These are phyloP conservation scores for Dissophora globulifera DNA, from an alignment of 192 early-diverging fungal species.

Conservation along the genomic window DNA sequence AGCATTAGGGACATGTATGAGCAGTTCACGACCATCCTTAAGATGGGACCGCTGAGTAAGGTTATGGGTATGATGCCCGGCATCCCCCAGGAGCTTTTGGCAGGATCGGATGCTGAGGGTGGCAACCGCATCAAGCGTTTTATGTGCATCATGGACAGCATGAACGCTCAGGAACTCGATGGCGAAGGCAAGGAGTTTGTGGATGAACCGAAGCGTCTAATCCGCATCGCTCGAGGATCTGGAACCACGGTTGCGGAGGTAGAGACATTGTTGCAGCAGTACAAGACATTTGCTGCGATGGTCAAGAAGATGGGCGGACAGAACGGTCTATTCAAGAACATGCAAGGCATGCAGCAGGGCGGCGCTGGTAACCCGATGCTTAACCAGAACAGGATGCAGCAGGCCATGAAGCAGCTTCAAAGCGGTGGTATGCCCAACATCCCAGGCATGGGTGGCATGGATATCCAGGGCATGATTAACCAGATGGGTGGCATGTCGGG, in stretches of 20 bases:
- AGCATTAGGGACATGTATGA: conserved; percentile 95
- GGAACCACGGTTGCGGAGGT: conserved; percentile 87
- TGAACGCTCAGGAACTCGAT: conserved; percentile 91
- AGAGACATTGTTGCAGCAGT: conserved; percentile 83
- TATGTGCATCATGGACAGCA: conserved; percentile 96
- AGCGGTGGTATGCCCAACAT: conserved; percentile 53
- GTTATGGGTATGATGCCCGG: conserved; percentile 77
- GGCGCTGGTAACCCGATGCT: conserved; percentile 31
- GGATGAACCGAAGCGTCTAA: conserved; percentile 74
- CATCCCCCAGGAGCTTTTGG: conserved; percentile 63
- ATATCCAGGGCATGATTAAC: conserved; percentile 75
- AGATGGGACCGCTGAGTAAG: conserved; percentile 93
- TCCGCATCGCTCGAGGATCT: conserved; percentile 85
- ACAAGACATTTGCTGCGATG: conserved; percentile 83
- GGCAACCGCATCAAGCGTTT: conserved; percentile 71
- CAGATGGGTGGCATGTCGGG: conserved; percentile 74
- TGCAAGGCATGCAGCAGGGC: conserved; percentile 58
- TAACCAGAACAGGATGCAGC: conserved; percentile 35
- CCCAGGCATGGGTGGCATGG: conserved; percentile 66
- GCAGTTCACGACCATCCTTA: conserved; percentile 88
- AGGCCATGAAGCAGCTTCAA: conserved; percentile 53
- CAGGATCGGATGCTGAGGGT: conserved; percentile 66
- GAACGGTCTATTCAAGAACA: conserved; percentile 80
- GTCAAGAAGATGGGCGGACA: conserved; percentile 95
- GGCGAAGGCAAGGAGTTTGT: conserved; percentile 88